These are phyloP conservation scores for Leersia perrieri DNA, from an alignment of 176 grass and related monocot genomes.

Conservation along the genomic window DNA sequence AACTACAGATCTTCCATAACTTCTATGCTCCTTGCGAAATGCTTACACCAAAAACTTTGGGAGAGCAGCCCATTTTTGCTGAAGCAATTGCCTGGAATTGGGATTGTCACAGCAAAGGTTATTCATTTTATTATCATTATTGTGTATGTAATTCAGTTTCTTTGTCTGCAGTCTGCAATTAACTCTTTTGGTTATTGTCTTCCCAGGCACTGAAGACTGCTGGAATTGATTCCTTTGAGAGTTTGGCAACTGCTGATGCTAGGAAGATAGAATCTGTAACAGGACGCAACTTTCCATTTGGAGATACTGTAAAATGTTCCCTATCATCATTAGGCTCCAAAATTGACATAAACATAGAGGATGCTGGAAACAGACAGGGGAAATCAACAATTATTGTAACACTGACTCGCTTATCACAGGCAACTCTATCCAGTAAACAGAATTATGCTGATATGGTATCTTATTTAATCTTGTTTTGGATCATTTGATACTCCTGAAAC, in stretches of 20 bases:
- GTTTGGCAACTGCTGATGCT: conserved; percentile 70
- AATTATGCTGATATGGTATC: conserved; percentile 77
- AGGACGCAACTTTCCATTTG: conserved; percentile 87
- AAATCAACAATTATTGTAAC: conserved; percentile 67
- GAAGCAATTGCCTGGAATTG: conserved; percentile 93
- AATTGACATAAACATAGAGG: conserved; percentile 72
- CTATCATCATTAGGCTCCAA: conserved; percentile 71
- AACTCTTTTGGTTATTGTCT: conserved; percentile 34
- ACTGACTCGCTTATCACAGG: conserved; percentile 52
- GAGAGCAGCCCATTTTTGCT: conserved; percentile 76
- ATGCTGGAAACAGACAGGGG: conserved; percentile 55
- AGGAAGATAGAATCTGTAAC: conserved; percentile 90
- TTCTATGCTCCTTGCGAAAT: conserved; percentile 83
- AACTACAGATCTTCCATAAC: conserved; percentile 69
- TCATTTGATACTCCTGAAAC: conserved; percentile 32
- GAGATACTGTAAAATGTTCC: conserved; percentile 78
- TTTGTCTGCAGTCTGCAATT: conserved; percentile 16
- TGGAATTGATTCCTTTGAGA: conserved; percentile 76
- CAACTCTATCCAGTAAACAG: conserved; percentile 55
- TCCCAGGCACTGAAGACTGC: conserved; percentile 65
- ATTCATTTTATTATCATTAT: conserved; percentile 24
- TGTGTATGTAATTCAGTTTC: conserved; percentile 7
- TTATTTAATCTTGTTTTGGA: conserved; percentile 1
- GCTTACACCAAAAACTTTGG: conserved; percentile 87
- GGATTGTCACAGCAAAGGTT: conserved; percentile 97